These are phyloP conservation scores for Neolentinus lepideus DNA, from an alignment of 1,284 basidiomycete species.

Conservation along the genomic window DNA sequence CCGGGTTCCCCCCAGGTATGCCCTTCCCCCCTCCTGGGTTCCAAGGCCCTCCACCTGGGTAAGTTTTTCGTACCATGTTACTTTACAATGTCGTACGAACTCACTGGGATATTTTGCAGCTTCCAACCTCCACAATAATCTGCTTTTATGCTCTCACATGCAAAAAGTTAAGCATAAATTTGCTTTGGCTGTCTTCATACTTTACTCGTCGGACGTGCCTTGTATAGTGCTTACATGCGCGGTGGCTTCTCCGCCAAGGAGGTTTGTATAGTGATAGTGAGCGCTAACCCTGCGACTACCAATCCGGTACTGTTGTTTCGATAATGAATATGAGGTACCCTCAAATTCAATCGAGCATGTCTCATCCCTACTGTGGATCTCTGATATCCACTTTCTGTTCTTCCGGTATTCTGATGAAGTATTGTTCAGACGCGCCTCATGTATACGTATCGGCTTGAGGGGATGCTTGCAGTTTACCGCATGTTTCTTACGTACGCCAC, in stretches of 20 bases:
- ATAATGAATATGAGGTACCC: background rate
- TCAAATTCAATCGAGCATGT: background rate
- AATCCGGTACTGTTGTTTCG: background rate
- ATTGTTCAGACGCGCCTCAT: background rate
- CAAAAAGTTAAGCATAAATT: background rate
- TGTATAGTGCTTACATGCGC: background rate
- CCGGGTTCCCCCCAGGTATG: conserved; percentile 61
- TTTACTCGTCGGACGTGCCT: background rate
- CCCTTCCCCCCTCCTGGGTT: conserved; percentile 69
- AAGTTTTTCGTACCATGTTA: conserved; percentile 21
- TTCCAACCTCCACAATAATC: conserved; percentile 32
- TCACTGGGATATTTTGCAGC: conserved; percentile 10
- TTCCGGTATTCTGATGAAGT: background rate
- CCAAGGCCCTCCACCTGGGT: conserved; percentile 82
- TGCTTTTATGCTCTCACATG: background rate
- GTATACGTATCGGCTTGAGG: background rate
- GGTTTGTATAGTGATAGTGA: background rate
- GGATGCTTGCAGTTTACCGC: background rate
- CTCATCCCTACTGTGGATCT: background rate
- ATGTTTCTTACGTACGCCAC: background rate
- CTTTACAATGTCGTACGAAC: conserved; percentile 1
- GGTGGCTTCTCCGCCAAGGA: background rate
- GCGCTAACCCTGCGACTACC: background rate
- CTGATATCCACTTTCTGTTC: background rate
- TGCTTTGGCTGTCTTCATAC: conserved; percentile 1